Conservation (phyloP, 1,284 basidiomycete genomes). For the Pholiota adiposa region DNA sequence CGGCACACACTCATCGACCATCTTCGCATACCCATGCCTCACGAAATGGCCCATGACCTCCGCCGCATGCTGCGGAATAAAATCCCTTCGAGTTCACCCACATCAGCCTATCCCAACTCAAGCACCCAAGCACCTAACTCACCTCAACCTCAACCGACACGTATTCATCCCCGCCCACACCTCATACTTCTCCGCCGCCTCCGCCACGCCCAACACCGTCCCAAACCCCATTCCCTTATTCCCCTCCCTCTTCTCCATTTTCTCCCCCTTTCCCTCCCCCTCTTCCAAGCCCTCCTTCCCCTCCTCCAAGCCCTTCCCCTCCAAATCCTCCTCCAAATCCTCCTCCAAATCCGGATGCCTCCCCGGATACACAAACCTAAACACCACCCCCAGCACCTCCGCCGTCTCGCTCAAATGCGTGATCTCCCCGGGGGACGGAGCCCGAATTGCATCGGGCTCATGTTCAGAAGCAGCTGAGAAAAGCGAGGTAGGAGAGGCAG, state of each 20-base stretch:
- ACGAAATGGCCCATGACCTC: background rate
- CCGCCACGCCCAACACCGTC: background rate
- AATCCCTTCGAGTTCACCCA: background rate
- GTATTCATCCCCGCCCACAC: background rate
- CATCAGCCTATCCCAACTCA: no score
- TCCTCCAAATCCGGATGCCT: constrained; percentile 1
- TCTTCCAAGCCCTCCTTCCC: no score
- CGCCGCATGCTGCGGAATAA: background rate
- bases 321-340: no score
- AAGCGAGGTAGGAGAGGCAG: no score
- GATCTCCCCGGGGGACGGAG: no score
- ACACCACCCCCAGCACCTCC: background rate
- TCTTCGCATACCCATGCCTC: background rate
- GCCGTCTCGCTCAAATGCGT: background rate
- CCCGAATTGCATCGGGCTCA: no score
- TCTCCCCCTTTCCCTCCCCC: no score
- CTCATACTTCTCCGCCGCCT: constrained; percentile 5
- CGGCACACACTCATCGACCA: background rate
- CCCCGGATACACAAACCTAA: constrained; percentile 2
- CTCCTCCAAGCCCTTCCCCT: no score
- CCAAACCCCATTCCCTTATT: background rate
- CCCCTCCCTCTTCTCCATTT: no score
- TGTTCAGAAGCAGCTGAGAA: background rate
- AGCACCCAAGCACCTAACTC: background rate
- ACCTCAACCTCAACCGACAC: background rate